Evolutionary conservation across 768 basidiomycete species (phyloP), one percentile per base, ranked within the genome.

Genomic region (Xerocomus spinulosus): DNA sequence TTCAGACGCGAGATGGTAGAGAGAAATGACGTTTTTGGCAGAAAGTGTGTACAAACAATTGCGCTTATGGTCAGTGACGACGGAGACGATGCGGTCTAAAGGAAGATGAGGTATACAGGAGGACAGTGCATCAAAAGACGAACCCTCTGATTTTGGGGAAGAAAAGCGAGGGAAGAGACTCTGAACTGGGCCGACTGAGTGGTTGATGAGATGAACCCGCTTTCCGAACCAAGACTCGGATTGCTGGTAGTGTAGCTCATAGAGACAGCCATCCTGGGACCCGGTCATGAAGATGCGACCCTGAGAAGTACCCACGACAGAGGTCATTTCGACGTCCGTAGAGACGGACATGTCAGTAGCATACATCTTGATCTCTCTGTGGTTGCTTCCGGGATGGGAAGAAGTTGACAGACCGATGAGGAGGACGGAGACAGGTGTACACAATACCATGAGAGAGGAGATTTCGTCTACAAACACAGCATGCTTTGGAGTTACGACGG

Each of bases 391-490:
- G 12, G 76, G 63, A 14, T 74, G 66, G 3, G 73, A 63, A 5
- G 76, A 72, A 3, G 49, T 51, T 1, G 90, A 82, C 29, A 98
- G 74, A 26, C 93, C 95, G 54, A 98, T 79, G 47, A 98, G 80
- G 44, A 89, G 78, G 25, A 93, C 78, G 12, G 85, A 84, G 24
- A 89, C 71, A 1, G 87, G 86, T 0, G 94, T 96, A 58, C 89
- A 94, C 54, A 98, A 81, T 54, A 97, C 85, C 53, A 98, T 82
- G 36, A 99, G 70, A 49, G 81, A 81, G 15, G 85, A 81, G 64
- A 98, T 96, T 59, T 92, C 86, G 63, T 97, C 92, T 57, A 96
- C 85, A 63, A 98, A 97, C 28, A 97, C 84, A 40, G 82, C 80
- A 20, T 76, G 78, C 61, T 87, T 92, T 17, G 94, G 91, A 64